Evolutionary conservation across 2,329 filamentous ascomycete species (phyloP).

Genomic region (Ophiocordyceps camponoti-leonardi): DNA sequence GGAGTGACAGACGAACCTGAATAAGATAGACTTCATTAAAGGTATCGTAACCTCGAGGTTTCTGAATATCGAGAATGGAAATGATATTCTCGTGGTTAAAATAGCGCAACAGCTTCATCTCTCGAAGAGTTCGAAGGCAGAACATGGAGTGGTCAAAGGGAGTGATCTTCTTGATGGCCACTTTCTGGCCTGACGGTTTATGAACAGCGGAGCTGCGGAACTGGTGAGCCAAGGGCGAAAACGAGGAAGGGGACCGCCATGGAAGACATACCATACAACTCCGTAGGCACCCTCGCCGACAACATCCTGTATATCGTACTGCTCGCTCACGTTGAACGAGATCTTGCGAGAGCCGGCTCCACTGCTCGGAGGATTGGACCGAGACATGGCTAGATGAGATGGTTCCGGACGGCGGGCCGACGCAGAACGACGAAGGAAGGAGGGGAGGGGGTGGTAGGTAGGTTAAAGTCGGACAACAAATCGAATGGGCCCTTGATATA

Average conservation of each 20-base stretch:
- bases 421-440: background rate
- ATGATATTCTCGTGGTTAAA: slow-evolving; percentile 99
- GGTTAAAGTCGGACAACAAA: background rate
- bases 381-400: slow-evolving; percentile 28
- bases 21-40: slow-evolving; percentile 98
- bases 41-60: slow-evolving; percentile 85
- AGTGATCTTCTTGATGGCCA: slow-evolving; percentile 99
- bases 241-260: background rate
- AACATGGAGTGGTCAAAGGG: slow-evolving; percentile 99
- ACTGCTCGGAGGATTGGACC: slow-evolving; percentile 37
- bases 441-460: no score
- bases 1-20: slow-evolving; percentile 44
- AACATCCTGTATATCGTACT: slow-evolving; percentile 99
- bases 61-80: slow-evolving; percentile 97
- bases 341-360: slow-evolving; percentile 69
- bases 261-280: slow-evolving; percentile 70
- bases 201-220: slow-evolving; percentile 71
- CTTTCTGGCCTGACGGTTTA: slow-evolving; percentile 95
- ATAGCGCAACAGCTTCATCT: slow-evolving; percentile 97
- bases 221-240: background rate
- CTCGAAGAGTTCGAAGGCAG: slow-evolving; percentile 84
- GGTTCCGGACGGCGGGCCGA: background rate
- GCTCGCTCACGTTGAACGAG: slow-evolving; percentile 98
- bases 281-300: slow-evolving; percentile 97
- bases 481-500: background rate